Evolutionary conservation across 73 alveolate species (phyloP).

Genomic region (Uronychia binucleata): DNA sequence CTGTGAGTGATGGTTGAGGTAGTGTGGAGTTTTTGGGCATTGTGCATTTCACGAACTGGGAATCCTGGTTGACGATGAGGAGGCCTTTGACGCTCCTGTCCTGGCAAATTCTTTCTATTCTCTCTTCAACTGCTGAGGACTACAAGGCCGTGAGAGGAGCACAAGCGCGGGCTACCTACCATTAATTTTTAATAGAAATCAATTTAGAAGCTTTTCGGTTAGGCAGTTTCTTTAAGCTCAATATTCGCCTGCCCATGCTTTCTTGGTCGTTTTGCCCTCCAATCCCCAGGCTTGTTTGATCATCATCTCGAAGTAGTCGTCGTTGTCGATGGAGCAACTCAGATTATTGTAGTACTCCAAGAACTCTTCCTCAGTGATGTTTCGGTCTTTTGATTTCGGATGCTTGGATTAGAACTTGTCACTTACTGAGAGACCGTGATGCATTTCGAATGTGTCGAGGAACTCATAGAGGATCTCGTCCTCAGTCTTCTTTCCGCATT

Average conservation of each 20-base stretch:
- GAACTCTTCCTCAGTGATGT: conserved; percentile 65
- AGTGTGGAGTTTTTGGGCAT: conserved; percentile 62
- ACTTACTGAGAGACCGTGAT: conserved; percentile 51
- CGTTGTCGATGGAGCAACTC: conserved; percentile 70
- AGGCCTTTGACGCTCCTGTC: conserved; percentile 85
- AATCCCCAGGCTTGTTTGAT: conserved; percentile 73
- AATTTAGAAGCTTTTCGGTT: not conserved
- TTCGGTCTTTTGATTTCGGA: conserved; percentile 57
- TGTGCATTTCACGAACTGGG: conserved; percentile 73
- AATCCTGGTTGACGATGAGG: conserved; percentile 69
- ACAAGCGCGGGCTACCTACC: not conserved
- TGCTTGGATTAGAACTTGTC: not conserved
- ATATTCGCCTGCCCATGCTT: conserved; percentile 53
- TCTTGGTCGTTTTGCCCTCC: conserved; percentile 28
- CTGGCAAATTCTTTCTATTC: conserved; percentile 70
- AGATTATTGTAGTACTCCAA: conserved; percentile 67
- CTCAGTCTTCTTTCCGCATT: conserved; percentile 76
- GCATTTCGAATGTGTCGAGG: conserved; percentile 73
- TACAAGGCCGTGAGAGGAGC: not conserved
- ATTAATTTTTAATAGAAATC: not conserved
- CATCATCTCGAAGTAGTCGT: conserved; percentile 70
- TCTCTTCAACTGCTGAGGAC: conserved; percentile 76
- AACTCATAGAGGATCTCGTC: conserved; percentile 80
- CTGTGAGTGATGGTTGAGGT: too few species aligned
- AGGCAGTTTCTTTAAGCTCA: not conserved